Conservation (phyloP, 805 yeast species). For the Ogataea sp. region DNA sequence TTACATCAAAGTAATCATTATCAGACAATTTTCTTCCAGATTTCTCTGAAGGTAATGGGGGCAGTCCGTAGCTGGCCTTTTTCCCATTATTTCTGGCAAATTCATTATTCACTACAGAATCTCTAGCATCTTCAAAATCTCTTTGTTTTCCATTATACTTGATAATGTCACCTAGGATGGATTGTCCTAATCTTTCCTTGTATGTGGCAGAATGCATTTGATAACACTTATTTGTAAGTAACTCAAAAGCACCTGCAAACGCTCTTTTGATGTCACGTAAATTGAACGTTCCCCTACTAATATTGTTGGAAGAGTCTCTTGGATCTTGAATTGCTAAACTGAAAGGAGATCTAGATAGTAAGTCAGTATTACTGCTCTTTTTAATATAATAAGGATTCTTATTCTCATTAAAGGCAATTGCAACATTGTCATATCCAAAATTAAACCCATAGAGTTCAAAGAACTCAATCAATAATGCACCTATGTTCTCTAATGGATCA, state of each 20-base stretch:
- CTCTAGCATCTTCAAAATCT: constrained; percentile 71
- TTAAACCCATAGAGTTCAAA: constrained; percentile 88
- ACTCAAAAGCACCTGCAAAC: constrained; percentile 80
- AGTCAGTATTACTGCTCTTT: constrained; percentile 33
- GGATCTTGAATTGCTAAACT: constrained; percentile 84
- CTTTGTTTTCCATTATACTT: constrained; percentile 66
- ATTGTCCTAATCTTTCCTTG: constrained; percentile 58
- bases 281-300: constrained; percentile 79
- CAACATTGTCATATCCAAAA: constrained; percentile 77
- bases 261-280: constrained; percentile 73
- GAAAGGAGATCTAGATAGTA: constrained; percentile 46
- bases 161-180: constrained; percentile 74
- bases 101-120: constrained; percentile 55
- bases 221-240: constrained; percentile 67
- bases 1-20: constrained; percentile 35
- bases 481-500: constrained; percentile 66
- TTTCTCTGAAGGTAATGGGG: constrained; percentile 27
- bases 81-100: constrained; percentile 19
- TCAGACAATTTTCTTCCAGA: constrained; percentile 29
- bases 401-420: constrained; percentile 49
- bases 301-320: constrained; percentile 72
- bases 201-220: constrained; percentile 60
- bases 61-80: constrained; percentile 11
- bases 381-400: constrained; percentile 55
- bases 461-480: constrained; percentile 81